Evolutionary conservation across 1,139 yeast genomes (phyloP).

Genomic region (Scheffersomyces lignicola): DNA sequence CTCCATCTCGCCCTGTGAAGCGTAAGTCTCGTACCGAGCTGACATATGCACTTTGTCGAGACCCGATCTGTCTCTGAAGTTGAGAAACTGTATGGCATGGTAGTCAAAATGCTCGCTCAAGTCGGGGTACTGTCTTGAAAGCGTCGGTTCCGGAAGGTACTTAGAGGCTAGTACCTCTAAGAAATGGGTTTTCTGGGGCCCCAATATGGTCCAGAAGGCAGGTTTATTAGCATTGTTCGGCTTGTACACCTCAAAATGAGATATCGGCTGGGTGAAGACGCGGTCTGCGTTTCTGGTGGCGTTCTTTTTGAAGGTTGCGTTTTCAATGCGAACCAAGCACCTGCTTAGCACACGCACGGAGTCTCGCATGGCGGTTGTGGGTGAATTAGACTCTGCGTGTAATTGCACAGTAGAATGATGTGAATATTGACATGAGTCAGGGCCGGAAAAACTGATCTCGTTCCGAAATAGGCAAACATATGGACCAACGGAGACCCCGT

Average conservation of each 20-base stretch:
- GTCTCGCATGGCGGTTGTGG: too few species aligned
- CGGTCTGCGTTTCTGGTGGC: constrained; percentile 10
- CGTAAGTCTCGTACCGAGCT: constrained; percentile 81
- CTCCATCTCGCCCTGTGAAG: constrained; percentile 52
- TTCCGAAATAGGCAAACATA: too few species aligned
- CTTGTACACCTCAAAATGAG: constrained; percentile 22
- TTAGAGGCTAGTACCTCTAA: constrained; percentile 34
- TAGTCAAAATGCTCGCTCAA: constrained; percentile 8
- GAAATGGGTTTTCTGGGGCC: constrained; percentile 35
- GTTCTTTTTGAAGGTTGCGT: constrained; percentile 14
- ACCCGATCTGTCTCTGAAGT: constrained; percentile 57
- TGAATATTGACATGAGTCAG: too few species aligned
- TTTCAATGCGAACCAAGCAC: constrained; percentile 4
- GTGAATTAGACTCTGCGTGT: too few species aligned
- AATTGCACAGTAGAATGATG: too few species aligned
- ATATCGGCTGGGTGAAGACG: constrained; percentile 24
- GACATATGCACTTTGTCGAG: constrained; percentile 75
- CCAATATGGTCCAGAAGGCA: constrained; percentile 35
- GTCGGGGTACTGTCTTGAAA: constrained; percentile 55
- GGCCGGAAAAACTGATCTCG: too few species aligned
- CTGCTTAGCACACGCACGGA: too few species aligned
- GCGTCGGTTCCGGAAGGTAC: constrained; percentile 53
- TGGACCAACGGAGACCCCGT: too few species aligned
- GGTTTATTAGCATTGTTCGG: constrained; percentile 16
- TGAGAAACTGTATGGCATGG: constrained; percentile 42